Evolutionary conservation across 2,329 filamentous ascomycete species (phyloP).

Genomic region (Penicillium sp.): DNA sequence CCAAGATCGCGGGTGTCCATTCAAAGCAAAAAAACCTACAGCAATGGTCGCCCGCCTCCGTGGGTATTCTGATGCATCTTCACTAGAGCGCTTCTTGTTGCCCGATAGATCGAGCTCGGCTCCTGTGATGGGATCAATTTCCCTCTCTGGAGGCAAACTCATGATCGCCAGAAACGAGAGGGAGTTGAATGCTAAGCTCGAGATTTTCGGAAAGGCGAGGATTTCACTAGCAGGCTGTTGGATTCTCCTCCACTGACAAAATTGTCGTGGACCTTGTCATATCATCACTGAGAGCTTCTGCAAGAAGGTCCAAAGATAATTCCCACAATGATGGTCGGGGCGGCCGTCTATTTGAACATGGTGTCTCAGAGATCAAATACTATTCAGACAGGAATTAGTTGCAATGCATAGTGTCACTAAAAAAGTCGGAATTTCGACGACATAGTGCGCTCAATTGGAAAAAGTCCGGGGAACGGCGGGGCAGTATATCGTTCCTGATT

Average conservation of each 20-base stretch:
- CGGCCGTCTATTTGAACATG: neutral
- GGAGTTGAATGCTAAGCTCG: neutral
- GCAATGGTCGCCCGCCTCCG: conserved; percentile 41
- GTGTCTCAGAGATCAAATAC: neutral
- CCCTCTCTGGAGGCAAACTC: conserved; percentile 10
- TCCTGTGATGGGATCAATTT: conserved; percentile 12
- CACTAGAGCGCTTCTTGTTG: conserved; percentile 37
- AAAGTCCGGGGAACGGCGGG: conserved; percentile 9
- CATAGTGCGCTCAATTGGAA: neutral
- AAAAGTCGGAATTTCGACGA: neutral
- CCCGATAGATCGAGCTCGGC: conserved; percentile 17
- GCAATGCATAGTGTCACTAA: neutral
- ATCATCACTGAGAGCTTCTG: neutral
- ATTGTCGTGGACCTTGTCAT: neutral
- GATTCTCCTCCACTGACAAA: neutral
- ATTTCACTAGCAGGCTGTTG: neutral
- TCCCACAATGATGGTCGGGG: neutral
- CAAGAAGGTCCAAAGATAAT: neutral
- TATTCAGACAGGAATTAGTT: neutral
- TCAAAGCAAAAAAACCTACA: conserved; percentile 26
- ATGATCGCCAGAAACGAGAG: neutral
- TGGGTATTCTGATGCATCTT: conserved; percentile 38
- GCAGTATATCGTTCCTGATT: conserved; percentile 2
- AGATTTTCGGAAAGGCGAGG: neutral
- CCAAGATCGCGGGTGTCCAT: neutral